phyloP scores from a whole-genome alignment of 2,329 filamentous ascomycete genomes.

The Biscogniauxia mediterranea region DNA sequence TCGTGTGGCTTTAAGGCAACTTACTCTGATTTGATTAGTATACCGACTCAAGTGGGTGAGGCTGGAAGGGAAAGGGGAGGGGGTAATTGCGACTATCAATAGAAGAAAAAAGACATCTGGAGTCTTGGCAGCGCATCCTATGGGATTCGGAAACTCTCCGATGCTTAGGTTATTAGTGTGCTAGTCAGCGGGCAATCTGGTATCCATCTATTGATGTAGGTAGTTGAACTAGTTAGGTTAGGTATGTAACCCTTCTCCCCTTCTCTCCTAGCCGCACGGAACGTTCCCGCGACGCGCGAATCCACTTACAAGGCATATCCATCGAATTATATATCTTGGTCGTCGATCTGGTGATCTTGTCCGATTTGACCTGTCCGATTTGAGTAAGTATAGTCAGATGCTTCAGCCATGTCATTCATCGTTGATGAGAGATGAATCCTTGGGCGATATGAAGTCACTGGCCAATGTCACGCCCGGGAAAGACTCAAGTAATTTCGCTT shows the following conservation, averaged over 20 bases:
- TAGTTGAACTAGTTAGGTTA: too few species aligned
- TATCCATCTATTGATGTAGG: too few species aligned
- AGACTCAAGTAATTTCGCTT: neutral
- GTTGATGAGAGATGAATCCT: neutral
- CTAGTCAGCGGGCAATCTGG: neutral
- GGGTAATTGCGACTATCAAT: too few species aligned
- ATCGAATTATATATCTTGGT: neutral
- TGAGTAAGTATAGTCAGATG: neutral
- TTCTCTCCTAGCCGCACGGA: neutral
- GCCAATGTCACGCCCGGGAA: neutral
- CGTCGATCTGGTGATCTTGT: neutral
- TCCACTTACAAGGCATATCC: neutral
- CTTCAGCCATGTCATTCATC: neutral
- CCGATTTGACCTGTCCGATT: neutral
- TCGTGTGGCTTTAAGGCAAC: neutral
- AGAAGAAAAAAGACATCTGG: neutral
- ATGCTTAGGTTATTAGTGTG: neutral
- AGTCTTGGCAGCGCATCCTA: neutral
- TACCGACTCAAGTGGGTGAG: too few species aligned
- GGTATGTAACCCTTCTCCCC: too few species aligned
- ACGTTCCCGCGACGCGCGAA: neutral
- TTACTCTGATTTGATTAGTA: neutral
- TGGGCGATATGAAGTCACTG: neutral
- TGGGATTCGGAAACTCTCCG: neutral
- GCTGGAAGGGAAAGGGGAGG: too few species aligned